phyloP scores from a whole-genome alignment of 2,329 filamentous ascomycete genomes.

The Penicillium crustosum region DNA sequence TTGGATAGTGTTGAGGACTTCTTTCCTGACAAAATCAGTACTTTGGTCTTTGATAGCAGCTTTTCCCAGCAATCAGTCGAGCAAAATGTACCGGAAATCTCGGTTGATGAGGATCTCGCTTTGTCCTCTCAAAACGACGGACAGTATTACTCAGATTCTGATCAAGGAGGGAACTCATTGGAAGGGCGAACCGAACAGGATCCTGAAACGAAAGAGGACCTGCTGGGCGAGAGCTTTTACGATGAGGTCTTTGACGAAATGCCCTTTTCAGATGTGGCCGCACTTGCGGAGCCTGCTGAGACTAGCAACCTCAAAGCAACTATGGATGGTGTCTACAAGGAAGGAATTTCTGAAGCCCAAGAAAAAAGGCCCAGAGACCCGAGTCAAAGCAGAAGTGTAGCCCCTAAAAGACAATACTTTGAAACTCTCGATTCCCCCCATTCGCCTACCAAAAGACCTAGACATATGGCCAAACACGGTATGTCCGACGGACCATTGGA shows the following conservation, averaged over 20 bases:
- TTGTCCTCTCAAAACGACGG: conserved; percentile 47
- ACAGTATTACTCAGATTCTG: conserved; percentile 43
- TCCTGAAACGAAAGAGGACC: conserved; percentile 9
- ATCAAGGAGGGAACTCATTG: conserved; percentile 32
- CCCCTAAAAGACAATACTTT: not conserved
- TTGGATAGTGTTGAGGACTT: conserved; percentile 85
- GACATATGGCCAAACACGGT: not conserved
- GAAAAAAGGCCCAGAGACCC: not conserved
- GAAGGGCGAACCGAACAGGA: conserved; percentile 11
- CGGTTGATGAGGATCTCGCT: conserved; percentile 66
- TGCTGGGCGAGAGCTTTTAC: conserved; percentile 26
- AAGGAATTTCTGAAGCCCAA: not conserved
- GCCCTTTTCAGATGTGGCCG: conserved; percentile 4
- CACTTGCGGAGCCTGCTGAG: not conserved
- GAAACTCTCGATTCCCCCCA: not conserved
- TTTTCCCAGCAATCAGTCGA: conserved; percentile 12
- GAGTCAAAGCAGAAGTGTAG: not conserved
- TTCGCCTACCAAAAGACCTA: conserved; percentile 13
- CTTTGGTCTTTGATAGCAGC: conserved; percentile 23
- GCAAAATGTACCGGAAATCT: conserved; percentile 38
- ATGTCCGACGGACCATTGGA: not conserved
- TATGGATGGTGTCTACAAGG: not conserved
- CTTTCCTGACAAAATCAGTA: conserved; percentile 64
- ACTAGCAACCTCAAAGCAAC: not conserved
- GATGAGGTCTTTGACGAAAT: conserved; percentile 23